Conservation (phyloP, 495 filamentous ascomycete species). For the Penicillium angulare region DNA sequence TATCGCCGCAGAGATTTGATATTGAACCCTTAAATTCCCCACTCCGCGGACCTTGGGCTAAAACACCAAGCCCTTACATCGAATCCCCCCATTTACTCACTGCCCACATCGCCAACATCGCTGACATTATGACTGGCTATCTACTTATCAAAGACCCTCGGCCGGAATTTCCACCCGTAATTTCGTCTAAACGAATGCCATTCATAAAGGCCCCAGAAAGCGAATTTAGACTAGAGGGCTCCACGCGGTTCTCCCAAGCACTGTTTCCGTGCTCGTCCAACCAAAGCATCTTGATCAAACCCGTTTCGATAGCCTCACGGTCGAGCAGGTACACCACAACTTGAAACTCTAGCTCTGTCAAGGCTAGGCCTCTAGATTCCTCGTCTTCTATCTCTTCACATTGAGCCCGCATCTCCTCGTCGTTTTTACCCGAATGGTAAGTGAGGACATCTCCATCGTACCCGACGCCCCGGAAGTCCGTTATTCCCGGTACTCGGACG, state of each 20-base stretch:
- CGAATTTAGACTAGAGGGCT: background rate
- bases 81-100: too few relatives aligned
- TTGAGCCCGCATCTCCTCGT: constrained; percentile 5
- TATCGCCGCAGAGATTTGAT: too few relatives aligned
- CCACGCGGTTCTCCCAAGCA: constrained; percentile 10
- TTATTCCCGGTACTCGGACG: constrained; percentile 5
- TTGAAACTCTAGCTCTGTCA: constrained; percentile 3
- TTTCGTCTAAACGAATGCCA: background rate
- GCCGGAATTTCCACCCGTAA: background rate
- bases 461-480: constrained; percentile 4
- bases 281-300: constrained; percentile 11
- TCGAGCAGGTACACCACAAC: constrained; percentile 7
- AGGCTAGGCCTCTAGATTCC: background rate
- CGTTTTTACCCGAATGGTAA: constrained; percentile 9
- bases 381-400: constrained; percentile 1
- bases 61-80: too few relatives aligned
- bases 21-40: too few relatives aligned
- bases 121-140: constrained; percentile 1
- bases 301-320: constrained; percentile 7
- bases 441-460: constrained; percentile 7
- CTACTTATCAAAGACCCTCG: constrained; percentile 3
- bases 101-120: constrained; percentile 1
- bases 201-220: constrained; percentile 1
- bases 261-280: constrained; percentile 12
- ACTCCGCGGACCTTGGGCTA: too few relatives aligned